Evolutionary conservation across 2,329 filamentous ascomycete species (phyloP), one percentile per base, ranked within the genome.

Genomic region (Stagonosporopsis tanaceti): DNA sequence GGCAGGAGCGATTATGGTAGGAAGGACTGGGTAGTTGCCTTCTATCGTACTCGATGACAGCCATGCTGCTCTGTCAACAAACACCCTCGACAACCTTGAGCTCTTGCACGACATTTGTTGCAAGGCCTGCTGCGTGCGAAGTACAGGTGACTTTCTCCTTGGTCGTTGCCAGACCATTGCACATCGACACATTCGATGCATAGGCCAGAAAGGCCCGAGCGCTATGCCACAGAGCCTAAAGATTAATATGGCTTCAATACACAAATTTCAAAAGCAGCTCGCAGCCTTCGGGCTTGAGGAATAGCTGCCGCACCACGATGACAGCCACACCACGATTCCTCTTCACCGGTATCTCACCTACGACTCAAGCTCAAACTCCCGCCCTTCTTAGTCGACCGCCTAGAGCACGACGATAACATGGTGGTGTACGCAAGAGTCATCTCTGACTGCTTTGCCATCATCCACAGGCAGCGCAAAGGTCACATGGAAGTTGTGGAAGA

Each of bases 401-500:
- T 25, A 5, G 30, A 17, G 6, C 24, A 24, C 24, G 20, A 15
- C 14, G 40, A 24, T 25, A 32, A 20, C 48, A n/a, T 25, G 24
- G 25, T 28, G 20, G 17, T 32, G 11, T 27, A 17, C 8, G 28
- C 8, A 42, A 38, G 50, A 39, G 50, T 52, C 50, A 54, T 48
- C 12, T 41, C 14, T 22, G 27, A 44, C 40, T 20, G 24, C 35
- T 14, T 11, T n/a, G n/a, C 27, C 50, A 28, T 35, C 30, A 9
- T 15, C 42, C n/a, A 11, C 4, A 53, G 34, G 17, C 2, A 22
- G 50, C 5, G 34, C 25, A 15, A 28, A 28, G 25, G 40, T 28
- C 40, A 42, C 25, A 25, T 42, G 40, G 12, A 6, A 28, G 40
- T 15, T 42, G 12, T 11, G 41, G 20, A 30, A 27, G 41, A 17